These are phyloP conservation scores for Peterozyma xylosa DNA, from an alignment of 805 yeast species.

Conservation along the genomic window DNA sequence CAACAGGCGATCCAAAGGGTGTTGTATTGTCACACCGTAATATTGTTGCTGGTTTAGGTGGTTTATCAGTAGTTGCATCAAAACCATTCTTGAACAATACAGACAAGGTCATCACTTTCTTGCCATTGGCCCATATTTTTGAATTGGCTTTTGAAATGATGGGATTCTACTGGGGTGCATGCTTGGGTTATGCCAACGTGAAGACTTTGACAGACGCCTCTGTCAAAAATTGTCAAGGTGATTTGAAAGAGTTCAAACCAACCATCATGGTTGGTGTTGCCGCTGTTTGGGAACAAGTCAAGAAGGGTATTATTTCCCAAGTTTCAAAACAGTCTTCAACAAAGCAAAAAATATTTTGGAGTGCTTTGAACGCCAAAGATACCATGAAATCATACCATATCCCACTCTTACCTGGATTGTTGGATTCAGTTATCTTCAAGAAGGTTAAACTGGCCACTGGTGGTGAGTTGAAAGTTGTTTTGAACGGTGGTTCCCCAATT, in stretches of 20 bases:
- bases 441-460: slow-evolving; percentile 93
- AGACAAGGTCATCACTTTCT: slow-evolving; percentile 79
- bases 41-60: slow-evolving; percentile 81
- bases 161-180: slow-evolving; percentile 82
- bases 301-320: slow-evolving; percentile 84
- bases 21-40: slow-evolving; percentile 61
- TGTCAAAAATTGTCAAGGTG: slow-evolving; percentile 80
- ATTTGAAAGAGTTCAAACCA: slow-evolving; percentile 80
- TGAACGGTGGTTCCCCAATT: slow-evolving; percentile 93
- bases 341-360: slow-evolving; percentile 83
- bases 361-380: slow-evolving; percentile 70
- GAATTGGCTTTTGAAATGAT: slow-evolving; percentile 84
- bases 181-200: slow-evolving; percentile 85
- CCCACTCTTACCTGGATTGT: slow-evolving; percentile 77
- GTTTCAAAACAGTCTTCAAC: slow-evolving; percentile 57
- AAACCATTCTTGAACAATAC: slow-evolving; percentile 37
- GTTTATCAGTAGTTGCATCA: slow-evolving; percentile 60
- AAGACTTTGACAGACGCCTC: slow-evolving; percentile 83
- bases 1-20: slow-evolving; percentile 83
- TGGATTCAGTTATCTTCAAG: slow-evolving; percentile 74
- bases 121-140: slow-evolving; percentile 95
- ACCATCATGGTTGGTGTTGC: slow-evolving; percentile 98
- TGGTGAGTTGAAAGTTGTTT: slow-evolving; percentile 63
- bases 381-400: slow-evolving; percentile 54
- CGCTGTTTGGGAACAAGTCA: slow-evolving; percentile 94